phyloP scores from a whole-genome alignment of 2,329 filamentous ascomycete species.

The Penicillium aurantiogriseum region DNA sequence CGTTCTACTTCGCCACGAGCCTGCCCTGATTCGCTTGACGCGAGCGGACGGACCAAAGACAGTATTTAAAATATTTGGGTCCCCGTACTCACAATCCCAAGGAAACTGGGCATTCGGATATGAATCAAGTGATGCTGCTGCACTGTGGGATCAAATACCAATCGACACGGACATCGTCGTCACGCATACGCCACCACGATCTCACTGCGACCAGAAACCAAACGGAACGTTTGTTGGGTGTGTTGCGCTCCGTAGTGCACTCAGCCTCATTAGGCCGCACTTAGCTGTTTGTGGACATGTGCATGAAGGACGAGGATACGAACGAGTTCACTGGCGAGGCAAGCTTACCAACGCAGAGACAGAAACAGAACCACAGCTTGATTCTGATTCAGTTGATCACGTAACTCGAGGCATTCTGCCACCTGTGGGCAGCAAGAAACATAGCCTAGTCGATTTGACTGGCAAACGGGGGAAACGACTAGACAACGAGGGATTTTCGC shows the following conservation, averaged over 20 bases:
- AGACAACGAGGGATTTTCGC: constrained; percentile 29
- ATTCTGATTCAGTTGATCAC: constrained; percentile 9
- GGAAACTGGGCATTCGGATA: constrained; percentile 59
- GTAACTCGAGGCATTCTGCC: constrained; percentile 33
- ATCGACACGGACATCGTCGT: constrained; percentile 54
- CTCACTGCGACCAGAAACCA: constrained; percentile 47
- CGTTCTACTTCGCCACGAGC: constrained; percentile 53
- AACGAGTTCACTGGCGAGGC: constrained; percentile 50
- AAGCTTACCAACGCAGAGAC: not conserved
- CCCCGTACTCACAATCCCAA: constrained; percentile 51
- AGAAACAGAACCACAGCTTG: not conserved
- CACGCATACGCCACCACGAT: constrained; percentile 56
- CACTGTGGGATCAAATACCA: constrained; percentile 53
- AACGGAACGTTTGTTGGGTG: constrained; percentile 48
- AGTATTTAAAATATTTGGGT: constrained; percentile 57
- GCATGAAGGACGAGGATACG: constrained; percentile 56
- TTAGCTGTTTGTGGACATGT: constrained; percentile 60
- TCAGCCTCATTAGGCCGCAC: constrained; percentile 50
- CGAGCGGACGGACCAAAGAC: constrained; percentile 48
- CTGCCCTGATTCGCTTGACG: constrained; percentile 45
- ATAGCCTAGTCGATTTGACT: constrained; percentile 55
- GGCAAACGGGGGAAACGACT: constrained; percentile 39
- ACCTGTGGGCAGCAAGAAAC: constrained; percentile 52
- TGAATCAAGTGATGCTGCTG: constrained; percentile 38
- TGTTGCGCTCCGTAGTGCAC: constrained; percentile 43